phyloP scores from a whole-genome alignment of 1,284 basidiomycete genomes.

The Austroboletus sp. region DNA sequence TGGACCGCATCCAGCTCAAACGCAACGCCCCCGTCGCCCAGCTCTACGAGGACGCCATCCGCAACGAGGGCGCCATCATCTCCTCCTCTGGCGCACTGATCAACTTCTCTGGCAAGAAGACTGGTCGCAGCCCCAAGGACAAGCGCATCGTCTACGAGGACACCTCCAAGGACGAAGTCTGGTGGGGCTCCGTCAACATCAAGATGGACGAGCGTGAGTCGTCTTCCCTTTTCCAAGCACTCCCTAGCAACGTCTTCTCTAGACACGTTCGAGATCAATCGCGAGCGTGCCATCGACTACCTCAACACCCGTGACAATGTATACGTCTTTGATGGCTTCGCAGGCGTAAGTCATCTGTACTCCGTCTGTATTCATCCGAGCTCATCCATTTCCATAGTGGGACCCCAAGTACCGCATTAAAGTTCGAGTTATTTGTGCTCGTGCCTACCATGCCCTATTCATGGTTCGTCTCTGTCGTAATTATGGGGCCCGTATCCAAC shows the following conservation, averaged over 20 bases:
- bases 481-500: constrained; percentile 2
- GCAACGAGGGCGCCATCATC: constrained; percentile 97
- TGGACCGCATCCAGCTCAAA: constrained; percentile 82
- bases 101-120: constrained; percentile 99
- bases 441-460: constrained; percentile 98
- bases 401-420: constrained; percentile 99
- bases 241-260: background rate
- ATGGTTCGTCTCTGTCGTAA: constrained; percentile 62
- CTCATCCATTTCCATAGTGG: constrained; percentile 51
- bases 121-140: constrained; percentile 96
- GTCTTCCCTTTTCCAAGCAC: background rate
- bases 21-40: constrained; percentile 93
- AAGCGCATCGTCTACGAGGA: constrained; percentile 99
- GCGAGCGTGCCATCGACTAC: constrained; percentile 99
- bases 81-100: constrained; percentile 94
- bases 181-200: constrained; percentile 99
- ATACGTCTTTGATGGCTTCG: constrained; percentile 97
- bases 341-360: constrained; percentile 60
- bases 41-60: constrained; percentile 97
- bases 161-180: constrained; percentile 93
- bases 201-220: constrained; percentile 92
- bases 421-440: constrained; percentile 96
- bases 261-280: constrained; percentile 99
- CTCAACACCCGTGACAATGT: constrained; percentile 98
- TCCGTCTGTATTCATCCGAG: constrained; percentile 1